These are phyloP conservation scores for Schizosaccharomyces lindneri DNA, from an alignment of 805 yeast species.

Conservation along the genomic window DNA sequence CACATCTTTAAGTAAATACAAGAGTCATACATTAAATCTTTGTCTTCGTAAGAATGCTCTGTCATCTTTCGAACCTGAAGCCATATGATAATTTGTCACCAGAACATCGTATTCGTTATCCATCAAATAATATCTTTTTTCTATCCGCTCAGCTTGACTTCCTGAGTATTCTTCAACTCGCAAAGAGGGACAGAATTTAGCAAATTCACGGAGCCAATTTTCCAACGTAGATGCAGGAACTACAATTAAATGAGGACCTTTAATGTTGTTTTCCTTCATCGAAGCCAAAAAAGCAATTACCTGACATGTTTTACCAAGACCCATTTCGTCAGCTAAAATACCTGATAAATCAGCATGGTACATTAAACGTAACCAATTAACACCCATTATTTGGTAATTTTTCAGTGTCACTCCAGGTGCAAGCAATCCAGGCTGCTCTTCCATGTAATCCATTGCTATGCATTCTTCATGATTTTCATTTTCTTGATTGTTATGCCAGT, in stretches of 20 bases:
- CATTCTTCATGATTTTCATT: slow-evolving; percentile 20
- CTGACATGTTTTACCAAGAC: slow-evolving; percentile 88
- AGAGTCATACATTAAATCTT: slow-evolving; percentile 55
- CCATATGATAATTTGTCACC: slow-evolving; percentile 81
- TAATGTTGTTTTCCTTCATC: slow-evolving; percentile 29
- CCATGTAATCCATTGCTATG: slow-evolving; percentile 17
- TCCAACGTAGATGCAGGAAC: slow-evolving; percentile 94
- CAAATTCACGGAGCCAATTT: slow-evolving; percentile 89
- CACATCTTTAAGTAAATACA: slow-evolving; percentile 46
- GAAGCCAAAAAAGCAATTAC: slow-evolving; percentile 79
- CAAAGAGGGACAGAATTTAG: slow-evolving; percentile 59
- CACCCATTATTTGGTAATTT: slow-evolving; percentile 86
- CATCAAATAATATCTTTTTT: slow-evolving; percentile 26
- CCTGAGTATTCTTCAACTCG: slow-evolving; percentile 72
- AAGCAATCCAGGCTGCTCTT: slow-evolving; percentile 45
- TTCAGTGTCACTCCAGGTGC: slow-evolving; percentile 44
- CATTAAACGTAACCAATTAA: slow-evolving; percentile 71
- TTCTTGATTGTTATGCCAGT: slow-evolving; percentile 75
- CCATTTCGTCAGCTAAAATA: slow-evolving; percentile 97
- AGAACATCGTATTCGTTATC: slow-evolving; percentile 52
- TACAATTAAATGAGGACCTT: slow-evolving; percentile 75
- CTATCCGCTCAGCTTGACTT: slow-evolving; percentile 62
- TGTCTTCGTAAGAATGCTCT: slow-evolving; percentile 49
- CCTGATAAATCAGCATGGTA: slow-evolving; percentile 65
- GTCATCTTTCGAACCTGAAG: slow-evolving; percentile 77